Evolutionary conservation across 1,284 basidiomycete species (phyloP), one percentile per base, ranked within the genome.

Genomic region (Golubevia pallescens): DNA sequence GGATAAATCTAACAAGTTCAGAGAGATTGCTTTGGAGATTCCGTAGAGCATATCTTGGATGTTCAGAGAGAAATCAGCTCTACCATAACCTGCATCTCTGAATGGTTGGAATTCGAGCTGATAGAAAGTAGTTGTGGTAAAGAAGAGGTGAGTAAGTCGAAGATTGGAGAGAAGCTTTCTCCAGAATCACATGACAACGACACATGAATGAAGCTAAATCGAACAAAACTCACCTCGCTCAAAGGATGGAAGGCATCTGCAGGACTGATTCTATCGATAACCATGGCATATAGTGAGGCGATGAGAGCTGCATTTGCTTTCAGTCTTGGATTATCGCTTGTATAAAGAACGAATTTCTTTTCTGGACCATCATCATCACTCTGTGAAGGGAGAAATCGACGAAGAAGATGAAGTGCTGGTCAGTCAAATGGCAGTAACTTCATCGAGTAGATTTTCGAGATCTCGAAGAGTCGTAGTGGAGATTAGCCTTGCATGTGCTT

Each of bases 31-130:
- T 84, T 97, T 96, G 89, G 93, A 94, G 61, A 97, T 88, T 16
- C 97, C 96, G 91, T 95, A 98, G 7, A 99, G 88, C 81, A 94
- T 93, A 80, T 98, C 86, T 84, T 95, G 93, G 67, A 97, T 94
- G 69, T 89, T 93, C 66, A 99, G 90, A 78, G 93, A 93, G 87
- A 95, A 97, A 86, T 98, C 95, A 19, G 94, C 93, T 3, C 91
- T 90, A 0, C 95, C 95, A 65, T 94, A 91, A 3, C 96, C 96
- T 10, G 97, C 97, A 78, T 99, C 97, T 68, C 97, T 90, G 86
- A 98, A 99, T 3, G 95, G 93, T 71, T 81, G 78, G 81, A 97
- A 93, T 86, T 96, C 93, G 56, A 95, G 84, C 57, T 61, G 56
- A n/a, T n/a, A n/a, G n/a, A n/a, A n/a, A n/a, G n/a, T 20, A 38